Evolutionary conservation across 306 rosid genomes (phyloP).

Genomic region (Luffa aegyptiaca): DNA sequence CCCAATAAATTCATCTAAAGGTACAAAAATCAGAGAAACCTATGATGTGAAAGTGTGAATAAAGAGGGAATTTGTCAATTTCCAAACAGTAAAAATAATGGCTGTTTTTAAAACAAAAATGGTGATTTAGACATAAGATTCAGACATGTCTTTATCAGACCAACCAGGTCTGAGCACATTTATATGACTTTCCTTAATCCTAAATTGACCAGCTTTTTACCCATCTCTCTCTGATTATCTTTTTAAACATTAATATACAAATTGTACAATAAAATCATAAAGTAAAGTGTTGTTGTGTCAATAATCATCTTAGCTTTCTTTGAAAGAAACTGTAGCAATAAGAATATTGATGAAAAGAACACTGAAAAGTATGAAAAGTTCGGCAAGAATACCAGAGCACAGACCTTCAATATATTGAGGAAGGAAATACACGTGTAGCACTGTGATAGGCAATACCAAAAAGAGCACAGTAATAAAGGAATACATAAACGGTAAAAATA

Average conservation of each 20-base stretch:
- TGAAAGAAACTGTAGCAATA: background rate
- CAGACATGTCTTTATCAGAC: background rate
- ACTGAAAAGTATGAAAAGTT: too few relatives aligned
- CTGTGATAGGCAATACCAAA: too few relatives aligned
- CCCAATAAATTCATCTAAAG: background rate
- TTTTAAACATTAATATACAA: background rate
- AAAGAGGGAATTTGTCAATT: background rate
- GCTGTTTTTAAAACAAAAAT: background rate
- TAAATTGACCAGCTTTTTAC: background rate
- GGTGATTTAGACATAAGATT: background rate
- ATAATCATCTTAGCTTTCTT: slow-evolving; percentile 3
- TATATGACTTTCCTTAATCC: background rate
- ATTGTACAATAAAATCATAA: background rate
- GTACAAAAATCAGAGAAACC: background rate
- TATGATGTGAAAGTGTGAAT: background rate
- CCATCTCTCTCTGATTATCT: background rate
- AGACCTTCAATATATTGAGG: too few relatives aligned
- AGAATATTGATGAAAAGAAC: too few relatives aligned
- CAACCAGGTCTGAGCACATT: background rate
- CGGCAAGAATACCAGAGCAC: too few relatives aligned
- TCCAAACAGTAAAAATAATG: background rate
- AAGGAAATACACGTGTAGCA: too few relatives aligned
- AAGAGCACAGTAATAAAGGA: too few relatives aligned
- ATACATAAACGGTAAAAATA: too few relatives aligned
- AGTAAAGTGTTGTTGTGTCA: slow-evolving; percentile 1